Evolutionary conservation across 768 basidiomycete species (phyloP).

Genomic region (Thelephora aurantiotincta): DNA sequence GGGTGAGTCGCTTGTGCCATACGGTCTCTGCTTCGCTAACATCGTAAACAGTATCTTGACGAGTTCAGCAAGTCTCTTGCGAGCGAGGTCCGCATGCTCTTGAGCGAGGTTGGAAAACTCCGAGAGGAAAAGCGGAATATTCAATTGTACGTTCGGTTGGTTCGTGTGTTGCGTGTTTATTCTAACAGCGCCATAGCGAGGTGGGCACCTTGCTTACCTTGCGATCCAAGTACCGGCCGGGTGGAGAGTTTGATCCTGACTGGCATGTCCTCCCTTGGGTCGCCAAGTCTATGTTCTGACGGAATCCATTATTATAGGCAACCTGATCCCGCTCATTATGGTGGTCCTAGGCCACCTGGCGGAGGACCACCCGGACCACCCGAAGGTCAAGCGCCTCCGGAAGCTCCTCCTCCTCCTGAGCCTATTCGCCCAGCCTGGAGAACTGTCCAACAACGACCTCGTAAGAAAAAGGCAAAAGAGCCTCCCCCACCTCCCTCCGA

Average conservation of each 20-base stretch:
- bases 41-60: slow-evolving; percentile 50
- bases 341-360: slow-evolving; percentile 15
- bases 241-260: slow-evolving; percentile 75
- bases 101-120: slow-evolving; percentile 72
- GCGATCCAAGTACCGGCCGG: slow-evolving; percentile 70
- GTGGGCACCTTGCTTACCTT: slow-evolving; percentile 56
- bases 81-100: slow-evolving; percentile 68
- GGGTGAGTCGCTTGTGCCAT: slow-evolving; percentile 31
- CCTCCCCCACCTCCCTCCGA: slow-evolving; percentile 7
- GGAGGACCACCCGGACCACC: slow-evolving; percentile 10
- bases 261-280: slow-evolving; percentile 30
- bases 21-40: not conserved
- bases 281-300: slow-evolving; percentile 2
- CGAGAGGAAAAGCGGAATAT: slow-evolving; percentile 66
- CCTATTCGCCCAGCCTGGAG: slow-evolving; percentile 12
- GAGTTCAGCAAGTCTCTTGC: slow-evolving; percentile 81
- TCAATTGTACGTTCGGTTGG: slow-evolving; percentile 51
- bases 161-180: not conserved
- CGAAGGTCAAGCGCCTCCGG: slow-evolving; percentile 30
- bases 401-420: slow-evolving; percentile 22
- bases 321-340: slow-evolving; percentile 21
- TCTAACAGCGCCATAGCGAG: slow-evolving; percentile 35
- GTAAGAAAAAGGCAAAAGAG: slow-evolving; percentile 10
- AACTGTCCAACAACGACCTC: slow-evolving; percentile 7
- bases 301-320: slow-evolving; percentile 20